Evolutionary conservation across 305 asterid genomes (phyloP).

Genomic region (Petunia hybrid): DNA sequence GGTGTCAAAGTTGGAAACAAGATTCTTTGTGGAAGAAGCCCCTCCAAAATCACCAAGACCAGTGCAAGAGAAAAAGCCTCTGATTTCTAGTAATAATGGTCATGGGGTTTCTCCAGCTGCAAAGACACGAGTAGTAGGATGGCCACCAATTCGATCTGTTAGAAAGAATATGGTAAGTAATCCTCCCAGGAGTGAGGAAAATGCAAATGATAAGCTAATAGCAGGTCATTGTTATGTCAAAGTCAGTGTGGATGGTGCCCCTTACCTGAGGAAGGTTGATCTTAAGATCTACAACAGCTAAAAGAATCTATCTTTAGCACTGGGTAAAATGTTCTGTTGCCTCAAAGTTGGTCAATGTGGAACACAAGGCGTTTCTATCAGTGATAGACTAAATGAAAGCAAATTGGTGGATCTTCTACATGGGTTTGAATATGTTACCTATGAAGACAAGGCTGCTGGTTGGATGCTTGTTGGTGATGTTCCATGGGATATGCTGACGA

Average conservation of each 20-base stretch:
- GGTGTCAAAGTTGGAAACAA: constrained; percentile 44
- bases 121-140: constrained; percentile 63
- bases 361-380: constrained; percentile 39
- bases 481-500: constrained; percentile 51
- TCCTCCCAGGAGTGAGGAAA: constrained; percentile 50
- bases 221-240: constrained; percentile 50
- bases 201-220: constrained; percentile 43
- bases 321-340: constrained; percentile 58
- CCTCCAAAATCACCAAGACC: constrained; percentile 40
- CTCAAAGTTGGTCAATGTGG: constrained; percentile 50
- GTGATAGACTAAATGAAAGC: constrained; percentile 44
- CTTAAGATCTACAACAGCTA: constrained; percentile 47
- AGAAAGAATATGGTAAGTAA: constrained; percentile 51
- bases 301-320: constrained; percentile 48
- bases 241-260: constrained; percentile 64
- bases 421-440: constrained; percentile 55
- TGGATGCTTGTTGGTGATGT: constrained; percentile 67
- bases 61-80: constrained; percentile 46
- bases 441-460: constrained; percentile 60
- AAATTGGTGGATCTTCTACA: constrained; percentile 48
- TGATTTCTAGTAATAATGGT: constrained; percentile 31
- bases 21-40: constrained; percentile 43
- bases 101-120: constrained; percentile 51
- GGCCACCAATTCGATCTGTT: constrained; percentile 63
- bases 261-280: constrained; percentile 58